These are phyloP conservation scores for Glebionis coronaria DNA, from an alignment of 129 eudicot genomes.

Conservation along the genomic window DNA sequence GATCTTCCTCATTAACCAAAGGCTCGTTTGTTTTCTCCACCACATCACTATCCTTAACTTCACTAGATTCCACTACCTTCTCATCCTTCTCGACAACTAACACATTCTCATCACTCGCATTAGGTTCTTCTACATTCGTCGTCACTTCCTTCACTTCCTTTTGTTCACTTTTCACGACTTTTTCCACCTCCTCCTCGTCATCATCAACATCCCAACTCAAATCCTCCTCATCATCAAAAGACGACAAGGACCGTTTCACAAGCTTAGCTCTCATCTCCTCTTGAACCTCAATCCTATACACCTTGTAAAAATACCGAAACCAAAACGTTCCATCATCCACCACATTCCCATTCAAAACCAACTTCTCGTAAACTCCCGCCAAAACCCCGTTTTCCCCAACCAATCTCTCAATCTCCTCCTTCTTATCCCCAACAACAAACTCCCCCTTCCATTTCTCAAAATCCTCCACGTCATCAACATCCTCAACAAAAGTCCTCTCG, in stretches of 20 bases:
- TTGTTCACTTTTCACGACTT: background rate
- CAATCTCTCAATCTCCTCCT: conserved; percentile 54
- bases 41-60: conserved; percentile 37
- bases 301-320: conserved; percentile 75
- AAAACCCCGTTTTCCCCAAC: conserved; percentile 57
- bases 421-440: conserved; percentile 62
- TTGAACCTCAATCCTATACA: conserved; percentile 63
- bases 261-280: conserved; percentile 80
- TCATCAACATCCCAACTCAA: conserved; percentile 96
- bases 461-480: conserved; percentile 73
- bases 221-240: conserved; percentile 74
- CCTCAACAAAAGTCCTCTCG: conserved; percentile 50
- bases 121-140: conserved; percentile 4
- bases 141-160: background rate
- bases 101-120: conserved; percentile 11
- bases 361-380: conserved; percentile 43
- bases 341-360: conserved; percentile 49
- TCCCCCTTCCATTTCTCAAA: conserved; percentile 66
- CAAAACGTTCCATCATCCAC: conserved; percentile 72
- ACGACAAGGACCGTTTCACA: conserved; percentile 67
- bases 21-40: conserved; percentile 34
- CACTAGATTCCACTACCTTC: conserved; percentile 40
- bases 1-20: conserved; percentile 52
- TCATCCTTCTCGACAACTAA: conserved; percentile 27
- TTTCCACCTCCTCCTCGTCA: conserved; percentile 41